A percentile compares a stretch with the other conserved stretches of the same genome.
Evolutionary conservation across 2,329 filamentous ascomycete species (phyloP).

Genomic region (Alternaria ethzedia): DNA sequence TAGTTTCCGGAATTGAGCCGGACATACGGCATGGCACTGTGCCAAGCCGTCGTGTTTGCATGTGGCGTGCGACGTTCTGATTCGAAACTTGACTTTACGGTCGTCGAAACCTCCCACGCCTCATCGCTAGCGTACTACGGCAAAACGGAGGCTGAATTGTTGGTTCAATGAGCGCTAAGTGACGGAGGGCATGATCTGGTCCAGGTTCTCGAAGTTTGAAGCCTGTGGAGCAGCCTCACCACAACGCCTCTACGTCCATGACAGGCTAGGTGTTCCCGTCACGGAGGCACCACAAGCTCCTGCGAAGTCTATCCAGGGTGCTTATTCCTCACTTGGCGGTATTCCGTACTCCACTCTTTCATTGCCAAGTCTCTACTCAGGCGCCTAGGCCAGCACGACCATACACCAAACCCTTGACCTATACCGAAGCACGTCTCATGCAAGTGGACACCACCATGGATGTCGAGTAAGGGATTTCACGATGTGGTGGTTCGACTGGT

Average conservation of each 20-base stretch:
- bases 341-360: not conserved
- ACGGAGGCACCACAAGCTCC: constrained; percentile 6
- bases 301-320: constrained; percentile 1
- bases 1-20: constrained; percentile 12
- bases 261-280: constrained; percentile 15
- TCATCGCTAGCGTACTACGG: constrained; percentile 16
- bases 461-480: constrained; percentile 6
- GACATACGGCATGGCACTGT: constrained; percentile 13
- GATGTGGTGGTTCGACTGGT: not conserved
- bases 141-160: not conserved
- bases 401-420: constrained; percentile 13
- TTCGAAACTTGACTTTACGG: constrained; percentile 33
- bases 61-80: constrained; percentile 20
- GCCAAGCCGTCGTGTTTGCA: constrained; percentile 26
- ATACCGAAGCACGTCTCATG: constrained; percentile 29
- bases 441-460: constrained; percentile 27
- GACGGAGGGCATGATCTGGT: not conserved
- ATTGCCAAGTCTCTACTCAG: constrained; percentile 16
- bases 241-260: constrained; percentile 11
- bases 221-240: constrained; percentile 27
- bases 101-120: constrained; percentile 25
- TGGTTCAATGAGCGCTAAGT: constrained; percentile 5
- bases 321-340: constrained; percentile 14
- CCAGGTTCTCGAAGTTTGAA: constrained; percentile 22
- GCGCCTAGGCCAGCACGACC: constrained; percentile 14